A percentile compares a stretch with the other conserved stretches of the same genome.
Evolutionary conservation across 192 early-diverging fungal species (phyloP).

Genomic region (Backusella westeae): DNA sequence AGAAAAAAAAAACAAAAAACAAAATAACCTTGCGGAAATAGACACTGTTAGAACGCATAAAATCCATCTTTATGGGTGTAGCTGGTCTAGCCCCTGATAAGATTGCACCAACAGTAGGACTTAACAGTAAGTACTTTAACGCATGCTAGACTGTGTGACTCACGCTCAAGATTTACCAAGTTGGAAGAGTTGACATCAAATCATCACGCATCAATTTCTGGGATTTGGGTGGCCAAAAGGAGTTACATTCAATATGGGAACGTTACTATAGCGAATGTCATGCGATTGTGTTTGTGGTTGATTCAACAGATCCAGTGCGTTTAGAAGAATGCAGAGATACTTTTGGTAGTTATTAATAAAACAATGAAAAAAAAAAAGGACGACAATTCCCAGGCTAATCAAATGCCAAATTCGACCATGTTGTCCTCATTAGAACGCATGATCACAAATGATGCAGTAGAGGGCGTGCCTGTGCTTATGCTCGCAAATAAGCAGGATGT

Average conservation of each 20-base stretch:
- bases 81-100: constrained; percentile 81
- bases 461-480: constrained; percentile 88
- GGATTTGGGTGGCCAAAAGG: constrained; percentile 92
- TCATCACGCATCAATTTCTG: constrained; percentile 82
- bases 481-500: constrained; percentile 94
- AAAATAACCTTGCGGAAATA: constrained; percentile 24
- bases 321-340: constrained; percentile 76
- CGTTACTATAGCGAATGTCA: constrained; percentile 94
- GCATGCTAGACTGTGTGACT: not conserved
- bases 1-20: no score
- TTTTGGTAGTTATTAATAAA: constrained; percentile 56
- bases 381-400: not conserved
- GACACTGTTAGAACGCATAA: constrained; percentile 93
- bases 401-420: not conserved
- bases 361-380: not conserved
- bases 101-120: constrained; percentile 80
- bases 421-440: constrained; percentile 61
- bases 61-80: constrained; percentile 71
- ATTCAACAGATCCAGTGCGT: constrained; percentile 77
- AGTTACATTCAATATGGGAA: constrained; percentile 89
- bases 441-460: constrained; percentile 68
- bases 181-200: constrained; percentile 74
- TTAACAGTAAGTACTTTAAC: constrained; percentile 70
- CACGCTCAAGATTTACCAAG: constrained; percentile 35
- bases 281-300: constrained; percentile 91